Evolutionary conservation across 106 monocot genomes (phyloP).

Genomic region (Gastrodia elata): DNA sequence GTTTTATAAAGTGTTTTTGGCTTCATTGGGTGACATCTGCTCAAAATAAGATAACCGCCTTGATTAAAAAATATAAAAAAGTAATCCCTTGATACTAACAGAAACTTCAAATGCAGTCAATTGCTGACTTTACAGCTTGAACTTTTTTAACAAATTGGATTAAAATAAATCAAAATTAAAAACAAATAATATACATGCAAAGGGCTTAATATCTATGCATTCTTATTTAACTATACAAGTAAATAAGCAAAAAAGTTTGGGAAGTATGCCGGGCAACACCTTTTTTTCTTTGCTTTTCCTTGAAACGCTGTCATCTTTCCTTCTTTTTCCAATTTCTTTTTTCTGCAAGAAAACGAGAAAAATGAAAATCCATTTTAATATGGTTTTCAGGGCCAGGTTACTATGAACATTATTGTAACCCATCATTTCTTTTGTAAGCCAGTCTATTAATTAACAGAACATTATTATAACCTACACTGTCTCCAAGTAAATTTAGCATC

Average conservation of each 20-base stretch:
- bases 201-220: neutral
- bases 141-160: no score
- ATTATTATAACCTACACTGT: neutral
- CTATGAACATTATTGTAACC: neutral
- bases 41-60: no score
- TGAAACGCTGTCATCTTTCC: constrained; percentile 75
- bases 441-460: neutral
- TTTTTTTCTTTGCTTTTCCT: constrained; percentile 89
- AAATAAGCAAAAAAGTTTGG: neutral
- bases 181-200: neutral
- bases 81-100: no score
- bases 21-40: no score
- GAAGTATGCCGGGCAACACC: constrained; percentile 24
- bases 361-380: neutral
- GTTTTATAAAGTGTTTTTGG: no score
- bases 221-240: neutral
- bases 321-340: constrained; percentile 89
- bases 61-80: no score
- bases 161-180: no score
- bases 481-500: neutral
- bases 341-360: constrained; percentile 40
- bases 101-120: no score
- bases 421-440: neutral
- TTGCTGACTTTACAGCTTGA: no score
- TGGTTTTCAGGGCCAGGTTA: no score